Base-by-base conservation (phyloP, 108 stramenopile species). In the Cyclostephanos tholiformis region DNA sequence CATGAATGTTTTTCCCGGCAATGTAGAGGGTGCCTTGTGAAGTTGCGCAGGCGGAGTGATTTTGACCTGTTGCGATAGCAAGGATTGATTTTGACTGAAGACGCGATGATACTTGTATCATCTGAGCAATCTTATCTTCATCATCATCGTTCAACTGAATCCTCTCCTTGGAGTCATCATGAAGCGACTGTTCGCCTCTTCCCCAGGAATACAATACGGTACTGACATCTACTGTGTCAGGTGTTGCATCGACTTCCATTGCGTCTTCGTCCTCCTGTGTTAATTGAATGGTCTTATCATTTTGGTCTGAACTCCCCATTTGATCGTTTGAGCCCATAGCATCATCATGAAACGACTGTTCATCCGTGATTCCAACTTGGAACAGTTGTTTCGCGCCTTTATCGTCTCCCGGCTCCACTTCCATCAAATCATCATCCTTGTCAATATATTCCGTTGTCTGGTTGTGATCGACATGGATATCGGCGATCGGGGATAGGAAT, bases 11-110 rank as follows among this genome's bases (percentile, higher is more conserved):
- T 30, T 71, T 75, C 20, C 91, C 91, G 19, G 82, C 89, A 11
- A 79, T 71, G 16, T 82, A 84, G 4, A 89, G 38, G 12, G 69
- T 46, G 6, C 91, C 91, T 19, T 77, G 69, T 2, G 77, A 65
- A 20, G 91, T 89, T 0, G 79, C 86, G 67, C 74, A 85, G 1
- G 83, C 91, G 6, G 82, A 67, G 75, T 89, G 88, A 65, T 69
- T 73, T 38, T 68, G 72, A 17, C 82, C 82, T 6, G 72, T 72
- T 10, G 79, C 75, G 44, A 89, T 69, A 7, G 80, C 78, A 26
- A 82, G 48, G 4, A 87, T 65, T 22, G 87, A 72, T 50, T 76
- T 72, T 9, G 85, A 85, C 53, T 80, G 82, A 41, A 91, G 60
- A 20, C 90, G 83, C 60, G 84, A 76, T 3, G 75, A 32, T 50